A percentile compares a stretch with the other conserved stretches of the same genome.
Conservation (phyloP, 1,284 basidiomycete genomes). For the Xerocomus nothofagi region DNA sequence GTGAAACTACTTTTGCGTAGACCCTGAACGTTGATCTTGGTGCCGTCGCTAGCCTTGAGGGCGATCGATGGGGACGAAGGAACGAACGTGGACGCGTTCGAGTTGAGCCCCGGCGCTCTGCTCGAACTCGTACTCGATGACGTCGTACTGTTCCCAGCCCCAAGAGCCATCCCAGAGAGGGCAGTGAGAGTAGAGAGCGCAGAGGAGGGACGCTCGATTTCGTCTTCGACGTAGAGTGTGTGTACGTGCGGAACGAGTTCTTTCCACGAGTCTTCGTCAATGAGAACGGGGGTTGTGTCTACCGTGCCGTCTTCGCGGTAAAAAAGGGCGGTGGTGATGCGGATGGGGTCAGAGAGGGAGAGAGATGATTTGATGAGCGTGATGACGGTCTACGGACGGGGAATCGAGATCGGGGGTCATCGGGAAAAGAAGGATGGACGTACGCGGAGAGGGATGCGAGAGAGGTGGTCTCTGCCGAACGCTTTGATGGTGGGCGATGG, state of each 20-base stretch:
- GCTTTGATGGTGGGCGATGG: constrained; percentile 27
- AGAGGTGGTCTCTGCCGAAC: constrained; percentile 32
- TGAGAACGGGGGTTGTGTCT: constrained; percentile 19
- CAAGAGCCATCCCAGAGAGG: background rate
- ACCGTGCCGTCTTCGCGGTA: constrained; percentile 33
- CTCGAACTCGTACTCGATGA: background rate
- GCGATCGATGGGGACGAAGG: constrained; percentile 17
- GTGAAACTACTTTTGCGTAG: constrained; percentile 24
- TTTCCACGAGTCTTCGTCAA: constrained; percentile 36
- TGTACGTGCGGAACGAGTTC: constrained; percentile 35
- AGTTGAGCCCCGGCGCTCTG: constrained; percentile 18
- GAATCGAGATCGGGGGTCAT: background rate
- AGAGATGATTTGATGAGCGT: constrained; percentile 28
- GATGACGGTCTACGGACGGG: constrained; percentile 27
- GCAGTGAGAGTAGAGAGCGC: constrained; percentile 6
- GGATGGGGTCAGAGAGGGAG: constrained; percentile 22
- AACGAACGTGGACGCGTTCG: constrained; percentile 28
- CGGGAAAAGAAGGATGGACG: background rate
- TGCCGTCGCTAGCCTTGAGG: constrained; percentile 25
- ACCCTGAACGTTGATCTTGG: constrained; percentile 12
- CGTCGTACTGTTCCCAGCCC: background rate
- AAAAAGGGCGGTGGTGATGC: constrained; percentile 25
- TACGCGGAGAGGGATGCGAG: constrained; percentile 35
- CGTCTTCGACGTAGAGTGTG: constrained; percentile 33
- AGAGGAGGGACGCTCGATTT: constrained; percentile 16